Evolutionary conservation across 192 early-diverging fungal genomes (phyloP).

Genomic region (Backusella luteola): DNA sequence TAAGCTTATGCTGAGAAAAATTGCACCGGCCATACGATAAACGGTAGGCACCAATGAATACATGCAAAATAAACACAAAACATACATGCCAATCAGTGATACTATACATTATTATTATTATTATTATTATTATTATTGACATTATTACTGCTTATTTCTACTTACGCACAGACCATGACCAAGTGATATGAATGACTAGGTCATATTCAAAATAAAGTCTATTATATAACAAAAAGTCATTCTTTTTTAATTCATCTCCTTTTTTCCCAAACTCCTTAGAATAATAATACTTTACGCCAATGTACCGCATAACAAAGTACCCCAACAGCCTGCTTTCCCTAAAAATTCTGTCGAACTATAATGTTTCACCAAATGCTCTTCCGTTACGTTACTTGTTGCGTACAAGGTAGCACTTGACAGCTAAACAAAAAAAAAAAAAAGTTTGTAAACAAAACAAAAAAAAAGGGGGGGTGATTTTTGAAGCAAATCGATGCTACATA

Average conservation of each 20-base stretch:
- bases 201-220: slow-evolving; percentile 26
- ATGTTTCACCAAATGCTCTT: slow-evolving; percentile 29
- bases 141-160: not conserved
- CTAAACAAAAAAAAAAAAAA: slow-evolving; percentile 4
- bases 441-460: not conserved
- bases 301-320: slow-evolving; percentile 20
- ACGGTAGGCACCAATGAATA: slow-evolving; percentile 25
- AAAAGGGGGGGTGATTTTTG: not conserved
- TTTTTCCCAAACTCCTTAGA: not conserved
- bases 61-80: slow-evolving; percentile 26
- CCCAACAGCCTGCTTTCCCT: slow-evolving; percentile 14
- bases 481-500: not conserved
- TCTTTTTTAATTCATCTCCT: not conserved
- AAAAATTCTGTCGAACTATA: slow-evolving; percentile 20
- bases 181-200: not conserved
- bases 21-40: slow-evolving; percentile 21
- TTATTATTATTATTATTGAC: not conserved
- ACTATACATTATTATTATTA: slow-evolving; percentile 3
- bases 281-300: slow-evolving; percentile 23
- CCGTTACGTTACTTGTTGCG: slow-evolving; percentile 28
- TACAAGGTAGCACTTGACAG: slow-evolving; percentile 29
- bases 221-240: not conserved
- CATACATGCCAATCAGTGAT: slow-evolving; percentile 15
- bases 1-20: slow-evolving; percentile 31
- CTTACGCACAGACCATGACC: slow-evolving; percentile 21